Evolutionary conservation across 2,329 filamentous ascomycete species (phyloP), one percentile per base, ranked within the genome.

Genomic region (Phyllosticta citrichinensis): DNA sequence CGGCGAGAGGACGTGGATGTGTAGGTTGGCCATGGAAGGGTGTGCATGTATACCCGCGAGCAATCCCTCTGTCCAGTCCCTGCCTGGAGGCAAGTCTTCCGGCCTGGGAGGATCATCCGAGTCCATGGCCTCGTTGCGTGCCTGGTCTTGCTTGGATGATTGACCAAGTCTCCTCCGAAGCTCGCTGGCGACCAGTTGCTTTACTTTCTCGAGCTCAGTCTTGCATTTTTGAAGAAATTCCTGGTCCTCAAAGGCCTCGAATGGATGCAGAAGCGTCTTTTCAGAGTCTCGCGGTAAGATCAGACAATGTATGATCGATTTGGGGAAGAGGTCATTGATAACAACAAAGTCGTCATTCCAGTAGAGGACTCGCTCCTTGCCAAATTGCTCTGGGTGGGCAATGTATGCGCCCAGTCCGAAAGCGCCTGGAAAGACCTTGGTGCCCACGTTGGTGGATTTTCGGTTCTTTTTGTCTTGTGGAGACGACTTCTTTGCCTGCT

Each of bases 21-120:
- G 94, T 60, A 97, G 71, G 72, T 97, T 91, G 64, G 83, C 87
- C 94, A 99, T 97, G 61, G 87, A 92, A 2, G 94, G 94, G 66
- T 87, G 84, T 2, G 90, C 88, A 75, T 99, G 94, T 8, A 96
- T 82, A 14, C 94, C 94, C 20, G 86, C 82, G 56, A 83, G 82
- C 56, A 97, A 81, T 25, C 94, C 90, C 12, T 77, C 76, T 51
- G 78, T 75, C 89, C 91, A 97, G 74, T 97, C 86, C 24, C 93
- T 81, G 0, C 91, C 92, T 0, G 70, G 64, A 0, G 91, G 91
- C 9, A 92, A 75, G 0, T 71, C 67, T 0, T 65, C 66, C 5
- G 67, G 52, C 2, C 68, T 67, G 0, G 69, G 67, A 2, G 55
- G 40, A n/a, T 66, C 67, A 14, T 74, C 68, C 4, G 70, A 64